Evolutionary conservation across 2,329 filamentous ascomycete genomes (phyloP), one percentile per base, ranked within the genome.

Genomic region (Ophiocordyceps camponoti-floridani): DNA sequence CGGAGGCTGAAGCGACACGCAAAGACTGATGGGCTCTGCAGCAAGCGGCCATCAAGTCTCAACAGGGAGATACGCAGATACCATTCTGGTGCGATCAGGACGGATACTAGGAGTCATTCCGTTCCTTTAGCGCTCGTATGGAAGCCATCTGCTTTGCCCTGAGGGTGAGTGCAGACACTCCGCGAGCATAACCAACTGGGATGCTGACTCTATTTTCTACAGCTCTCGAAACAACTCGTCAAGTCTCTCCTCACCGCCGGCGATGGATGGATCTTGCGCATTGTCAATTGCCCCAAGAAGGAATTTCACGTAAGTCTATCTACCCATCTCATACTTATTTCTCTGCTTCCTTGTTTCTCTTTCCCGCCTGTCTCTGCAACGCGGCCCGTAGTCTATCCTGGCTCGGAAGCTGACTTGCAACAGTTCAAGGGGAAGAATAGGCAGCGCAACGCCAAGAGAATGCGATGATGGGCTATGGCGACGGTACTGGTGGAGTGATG

Each of bases 91-190:
- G 52, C 45, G 51, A 47, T 46, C 50, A 52, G 43, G 54, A 57
- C 40, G 54, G 55, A 43, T 50, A 49, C 23, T 58, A 54, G 56
- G 56, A 58, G 50, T 50, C 53, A 46, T 56, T 54, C 45, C 33
- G 41, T 38, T 49, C 51, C 37, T 52, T 58, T 42, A 44, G 42
- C 44, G 45, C 13, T 53, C 35, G 56, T 16, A 46, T 58, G 18
- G 50, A 50, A n/a, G 49, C 51, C 23, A 53, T 58, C 11, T 53
- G 53, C 46, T 50, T 50, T 33, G 47, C 48, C 28, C 42, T 54
- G 16, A 47, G 44, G 47, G 52, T 51, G 16, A 49, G 49, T 33
- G 13, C 38, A 41, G 28, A 30, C 31, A 33, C 2, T 2, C 2
- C 3, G 4, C 13, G 2, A 9, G 14, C 10, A 14, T 2, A 14